Conservation (phyloP, 768 basidiomycete genomes). For the Melanogaster broomeanus region DNA sequence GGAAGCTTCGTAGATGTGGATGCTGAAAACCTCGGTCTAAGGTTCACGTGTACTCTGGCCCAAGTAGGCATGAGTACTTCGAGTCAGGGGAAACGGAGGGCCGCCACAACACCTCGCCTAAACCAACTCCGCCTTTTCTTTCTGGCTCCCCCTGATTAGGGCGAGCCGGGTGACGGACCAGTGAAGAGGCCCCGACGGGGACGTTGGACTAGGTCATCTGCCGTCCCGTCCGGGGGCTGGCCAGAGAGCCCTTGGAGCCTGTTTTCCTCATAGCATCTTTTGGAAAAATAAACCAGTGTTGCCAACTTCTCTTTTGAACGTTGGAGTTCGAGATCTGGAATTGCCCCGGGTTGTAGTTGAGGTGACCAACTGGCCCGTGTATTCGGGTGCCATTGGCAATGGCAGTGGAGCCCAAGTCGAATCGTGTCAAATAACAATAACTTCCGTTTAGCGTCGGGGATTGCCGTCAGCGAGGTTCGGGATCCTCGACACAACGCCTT, state of each 20-base stretch:
- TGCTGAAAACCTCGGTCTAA: conserved; percentile 14
- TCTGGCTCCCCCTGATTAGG: conserved; percentile 10
- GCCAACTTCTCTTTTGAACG: conserved; percentile 3
- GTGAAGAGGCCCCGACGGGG: conserved; percentile 5
- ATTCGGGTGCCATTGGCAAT: conserved; percentile 14
- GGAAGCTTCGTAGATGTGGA: conserved; percentile 15
- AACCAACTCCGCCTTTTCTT: conserved; percentile 8
- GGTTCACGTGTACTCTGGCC: conserved; percentile 17
- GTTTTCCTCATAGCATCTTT: neutral
- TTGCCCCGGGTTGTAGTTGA: conserved; percentile 1
- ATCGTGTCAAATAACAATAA: neutral
- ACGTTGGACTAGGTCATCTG: conserved; percentile 8
- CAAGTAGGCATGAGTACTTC: conserved; percentile 19
- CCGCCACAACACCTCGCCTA: neutral
- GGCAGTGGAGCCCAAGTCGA: neutral
- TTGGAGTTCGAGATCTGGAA: conserved; percentile 16
- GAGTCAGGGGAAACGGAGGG: conserved; percentile 15
- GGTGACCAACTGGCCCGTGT: conserved; percentile 7
- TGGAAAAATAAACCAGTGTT: too few species aligned
- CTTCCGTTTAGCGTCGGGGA: conserved; percentile 4
- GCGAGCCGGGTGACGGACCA: neutral
- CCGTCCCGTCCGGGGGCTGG: conserved; percentile 12
- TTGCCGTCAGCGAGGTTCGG: neutral
- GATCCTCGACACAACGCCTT: conserved; percentile 6
- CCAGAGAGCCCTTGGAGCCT: conserved; percentile 3